Conservation (phyloP, 768 basidiomycete genomes). For the Leucosporidium creatinivorum region DNA sequence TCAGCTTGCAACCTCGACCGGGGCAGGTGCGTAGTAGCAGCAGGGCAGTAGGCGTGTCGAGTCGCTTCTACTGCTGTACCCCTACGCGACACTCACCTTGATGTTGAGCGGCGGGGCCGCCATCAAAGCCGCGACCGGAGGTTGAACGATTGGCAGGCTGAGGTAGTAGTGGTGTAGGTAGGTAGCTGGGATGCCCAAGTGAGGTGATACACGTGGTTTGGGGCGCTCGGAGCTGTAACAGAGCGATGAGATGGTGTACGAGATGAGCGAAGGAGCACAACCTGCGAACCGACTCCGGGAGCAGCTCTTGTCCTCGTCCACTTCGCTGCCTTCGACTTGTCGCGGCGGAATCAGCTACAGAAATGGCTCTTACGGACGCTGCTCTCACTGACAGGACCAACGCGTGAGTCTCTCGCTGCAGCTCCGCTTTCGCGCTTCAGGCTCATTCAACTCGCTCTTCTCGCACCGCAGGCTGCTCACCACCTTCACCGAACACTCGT, state of each 20-base stretch:
- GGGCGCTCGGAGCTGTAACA: background rate
- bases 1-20: too few species aligned
- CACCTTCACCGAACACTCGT: constrained; percentile 1
- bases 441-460: background rate
- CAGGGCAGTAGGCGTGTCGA: background rate
- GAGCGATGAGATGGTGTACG: too few species aligned
- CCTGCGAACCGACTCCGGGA: too few species aligned
- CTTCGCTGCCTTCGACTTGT: background rate
- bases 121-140: too few species aligned
- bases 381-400: constrained; percentile 12
- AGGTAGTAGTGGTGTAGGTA: background rate
- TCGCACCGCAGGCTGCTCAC: constrained; percentile 9
- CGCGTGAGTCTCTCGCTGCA: constrained; percentile 1
- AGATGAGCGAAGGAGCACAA: too few species aligned
- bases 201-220: background rate
- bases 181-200: too few species aligned
- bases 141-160: background rate
- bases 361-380: background rate
- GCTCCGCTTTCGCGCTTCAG: background rate
- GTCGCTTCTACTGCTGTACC: background rate
- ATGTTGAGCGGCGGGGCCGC: background rate
- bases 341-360: background rate
- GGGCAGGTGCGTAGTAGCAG: too few species aligned
- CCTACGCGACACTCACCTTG: background rate
- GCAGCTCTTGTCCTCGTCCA: background rate